phyloP scores from a whole-genome alignment of 495 filamentous ascomycete genomes.

The Penicillium subrubescens region DNA sequence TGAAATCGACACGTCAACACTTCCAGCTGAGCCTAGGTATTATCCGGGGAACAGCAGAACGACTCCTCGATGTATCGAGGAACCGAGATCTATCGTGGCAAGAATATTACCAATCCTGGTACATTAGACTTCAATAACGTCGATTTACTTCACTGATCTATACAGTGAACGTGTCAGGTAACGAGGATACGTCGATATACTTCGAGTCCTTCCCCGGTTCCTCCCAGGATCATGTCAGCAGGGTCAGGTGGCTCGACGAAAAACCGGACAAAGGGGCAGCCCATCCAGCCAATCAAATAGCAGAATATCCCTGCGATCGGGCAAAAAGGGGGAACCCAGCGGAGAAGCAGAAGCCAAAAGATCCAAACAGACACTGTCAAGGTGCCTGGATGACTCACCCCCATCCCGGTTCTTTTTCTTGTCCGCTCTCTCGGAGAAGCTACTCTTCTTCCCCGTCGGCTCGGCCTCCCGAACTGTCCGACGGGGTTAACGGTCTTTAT shows the following conservation, averaged over 20 bases:
- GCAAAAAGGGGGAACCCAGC: not conserved
- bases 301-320: not conserved
- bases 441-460: slow-evolving; percentile 20
- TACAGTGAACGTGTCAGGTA: not conserved
- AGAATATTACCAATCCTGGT: not conserved
- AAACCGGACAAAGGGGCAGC: not conserved
- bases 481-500: slow-evolving; percentile 24
- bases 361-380: not conserved
- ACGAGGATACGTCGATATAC: not conserved
- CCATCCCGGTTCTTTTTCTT: slow-evolving; percentile 33
- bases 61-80: not conserved
- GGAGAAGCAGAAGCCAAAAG: not conserved
- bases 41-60: not conserved
- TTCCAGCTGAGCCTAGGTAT: not conserved
- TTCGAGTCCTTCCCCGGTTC: not conserved
- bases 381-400: slow-evolving; percentile 25
- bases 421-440: slow-evolving; percentile 15
- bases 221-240: slow-evolving; percentile 2
- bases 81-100: not conserved
- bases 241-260: slow-evolving; percentile 17
- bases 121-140: not conserved
- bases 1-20: slow-evolving; percentile 11
- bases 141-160: not conserved
- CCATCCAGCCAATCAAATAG: slow-evolving; percentile 13
- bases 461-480: slow-evolving; percentile 25